phyloP scores from a whole-genome alignment of 768 basidiomycete species.

The Leccinum uliginosum region DNA sequence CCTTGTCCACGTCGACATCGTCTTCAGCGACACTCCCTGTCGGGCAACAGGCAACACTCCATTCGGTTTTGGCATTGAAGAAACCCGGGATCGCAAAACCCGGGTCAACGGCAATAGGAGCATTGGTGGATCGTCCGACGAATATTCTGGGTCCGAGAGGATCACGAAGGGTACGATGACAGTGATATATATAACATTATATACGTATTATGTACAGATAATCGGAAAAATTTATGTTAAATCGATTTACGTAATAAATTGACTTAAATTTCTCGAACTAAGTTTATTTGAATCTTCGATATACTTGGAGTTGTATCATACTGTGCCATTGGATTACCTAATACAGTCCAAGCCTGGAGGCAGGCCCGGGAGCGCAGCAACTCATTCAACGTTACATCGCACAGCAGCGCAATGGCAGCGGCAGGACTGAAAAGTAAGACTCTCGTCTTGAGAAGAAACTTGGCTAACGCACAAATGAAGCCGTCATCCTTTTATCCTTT shows the following conservation, averaged over 20 bases:
- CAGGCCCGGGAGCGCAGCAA: slow-evolving; percentile 4
- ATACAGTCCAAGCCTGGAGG: slow-evolving; percentile 1
- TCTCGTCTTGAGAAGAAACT: background rate
- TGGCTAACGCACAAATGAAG: slow-evolving; percentile 37
- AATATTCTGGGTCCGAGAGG: slow-evolving; percentile 32
- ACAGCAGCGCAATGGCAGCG: slow-evolving; percentile 43
- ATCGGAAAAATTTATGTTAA: too few relatives aligned
- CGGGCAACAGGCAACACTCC: slow-evolving; percentile 9
- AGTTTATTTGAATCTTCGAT: background rate
- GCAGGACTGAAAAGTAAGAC: slow-evolving; percentile 67
- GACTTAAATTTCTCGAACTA: too few relatives aligned
- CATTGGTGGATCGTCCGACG: slow-evolving; percentile 31
- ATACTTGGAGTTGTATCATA: background rate
- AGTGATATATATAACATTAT: background rate
- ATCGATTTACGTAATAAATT: too few relatives aligned
- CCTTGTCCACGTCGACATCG: slow-evolving; percentile 36
- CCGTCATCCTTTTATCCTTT: slow-evolving; percentile 95
- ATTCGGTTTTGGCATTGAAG: slow-evolving; percentile 15
- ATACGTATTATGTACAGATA: slow-evolving; percentile 4
- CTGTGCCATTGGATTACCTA: slow-evolving; percentile 21
- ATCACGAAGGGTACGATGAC: slow-evolving; percentile 29
- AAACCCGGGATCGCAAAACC: slow-evolving; percentile 21
- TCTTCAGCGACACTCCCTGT: slow-evolving; percentile 32
- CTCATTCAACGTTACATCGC: background rate
- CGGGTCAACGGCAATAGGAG: slow-evolving; percentile 20